Evolutionary conservation across 495 filamentous ascomycete genomes (phyloP).

Genomic region (Penicillium coffeae): DNA sequence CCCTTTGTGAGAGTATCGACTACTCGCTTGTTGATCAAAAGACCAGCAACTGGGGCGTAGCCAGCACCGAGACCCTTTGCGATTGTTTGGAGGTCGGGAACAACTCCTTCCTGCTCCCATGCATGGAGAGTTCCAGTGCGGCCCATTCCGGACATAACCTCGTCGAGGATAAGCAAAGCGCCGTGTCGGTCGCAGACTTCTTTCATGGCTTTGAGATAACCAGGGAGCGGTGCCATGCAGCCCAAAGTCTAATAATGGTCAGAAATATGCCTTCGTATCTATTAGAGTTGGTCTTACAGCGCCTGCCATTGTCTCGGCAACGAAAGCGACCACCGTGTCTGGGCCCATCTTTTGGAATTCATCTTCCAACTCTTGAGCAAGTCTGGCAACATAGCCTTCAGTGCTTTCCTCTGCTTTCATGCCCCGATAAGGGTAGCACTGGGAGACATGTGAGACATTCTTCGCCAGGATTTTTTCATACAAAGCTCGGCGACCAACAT

Average conservation of each 20-base stretch:
- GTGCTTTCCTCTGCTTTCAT: constrained; percentile 46
- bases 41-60: constrained; percentile 58
- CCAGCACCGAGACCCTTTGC: constrained; percentile 68
- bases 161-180: constrained; percentile 62
- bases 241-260: background rate
- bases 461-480: constrained; percentile 30
- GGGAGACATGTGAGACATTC: constrained; percentile 53
- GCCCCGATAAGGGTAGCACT: constrained; percentile 64
- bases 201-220: constrained; percentile 35
- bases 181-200: constrained; percentile 39
- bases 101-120: constrained; percentile 59
- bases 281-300: constrained; percentile 38
- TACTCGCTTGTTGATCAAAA: constrained; percentile 53
- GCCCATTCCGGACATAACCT: constrained; percentile 79
- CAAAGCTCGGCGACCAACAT: constrained; percentile 24
- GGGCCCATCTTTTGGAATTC: constrained; percentile 71
- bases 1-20: constrained; percentile 53
- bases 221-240: constrained; percentile 28
- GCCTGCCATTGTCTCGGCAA: constrained; percentile 66
- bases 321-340: constrained; percentile 69
- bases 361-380: constrained; percentile 65
- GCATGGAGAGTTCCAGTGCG: constrained; percentile 65
- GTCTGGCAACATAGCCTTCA: constrained; percentile 51
- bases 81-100: constrained; percentile 64
- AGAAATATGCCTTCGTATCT: background rate